Percentiles rank a stretch among this genome's conserved stretches.
Conservation (phyloP, 257 asterid species). For the Voacanga thouarsii region DNA sequence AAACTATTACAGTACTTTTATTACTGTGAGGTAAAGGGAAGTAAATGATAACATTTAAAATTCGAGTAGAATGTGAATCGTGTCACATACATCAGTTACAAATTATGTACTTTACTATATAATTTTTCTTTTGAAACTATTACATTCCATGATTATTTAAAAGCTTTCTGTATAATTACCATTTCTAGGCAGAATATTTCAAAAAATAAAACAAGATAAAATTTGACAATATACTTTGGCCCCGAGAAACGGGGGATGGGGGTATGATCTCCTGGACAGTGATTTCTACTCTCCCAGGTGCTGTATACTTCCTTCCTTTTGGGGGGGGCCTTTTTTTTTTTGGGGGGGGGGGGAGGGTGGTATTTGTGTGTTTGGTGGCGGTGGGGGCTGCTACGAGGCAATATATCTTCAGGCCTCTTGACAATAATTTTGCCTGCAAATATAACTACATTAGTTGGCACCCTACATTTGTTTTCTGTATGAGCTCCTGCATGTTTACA, state of each 20-base stretch:
- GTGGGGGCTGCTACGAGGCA: not conserved
- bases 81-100: not conserved
- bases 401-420: not conserved
- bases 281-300: too few relatives aligned
- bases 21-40: not conserved
- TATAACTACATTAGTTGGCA: not conserved
- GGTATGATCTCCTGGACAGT: too few relatives aligned
- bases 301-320: too few relatives aligned
- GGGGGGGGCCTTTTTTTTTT: too few relatives aligned
- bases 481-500: not conserved
- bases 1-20: not conserved
- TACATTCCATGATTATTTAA: not conserved
- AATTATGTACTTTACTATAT: not conserved
- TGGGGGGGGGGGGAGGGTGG: too few relatives aligned
- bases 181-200: too few relatives aligned
- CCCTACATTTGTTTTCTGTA: not conserved
- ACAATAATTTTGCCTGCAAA: not conserved
- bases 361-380: too few relatives aligned
- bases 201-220: too few relatives aligned
- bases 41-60: not conserved
- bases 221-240: too few relatives aligned
- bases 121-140: not conserved
- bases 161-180: not conserved
- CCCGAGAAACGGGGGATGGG: too few relatives aligned
- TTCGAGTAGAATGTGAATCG: not conserved